A percentile compares a stretch with the other conserved stretches of the same genome.
These are phyloP conservation scores for Parachaetomium inaequale DNA, from an alignment of 495 filamentous ascomycete species.

Conservation along the genomic window DNA sequence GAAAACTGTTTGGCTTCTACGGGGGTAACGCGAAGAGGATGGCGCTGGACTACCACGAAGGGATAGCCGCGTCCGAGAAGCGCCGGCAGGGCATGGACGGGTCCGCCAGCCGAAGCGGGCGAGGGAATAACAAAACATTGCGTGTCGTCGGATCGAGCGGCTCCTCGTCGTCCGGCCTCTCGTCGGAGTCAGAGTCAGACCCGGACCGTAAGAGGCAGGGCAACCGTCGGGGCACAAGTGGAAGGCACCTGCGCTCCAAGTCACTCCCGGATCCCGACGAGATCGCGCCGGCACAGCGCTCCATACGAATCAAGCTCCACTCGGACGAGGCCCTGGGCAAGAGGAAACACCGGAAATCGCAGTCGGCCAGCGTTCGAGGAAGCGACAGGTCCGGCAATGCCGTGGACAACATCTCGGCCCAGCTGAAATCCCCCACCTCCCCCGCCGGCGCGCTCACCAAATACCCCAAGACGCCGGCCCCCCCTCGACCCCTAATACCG, in stretches of 20 bases:
- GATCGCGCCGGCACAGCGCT: slow-evolving; percentile 63
- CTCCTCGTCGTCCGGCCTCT: slow-evolving; percentile 57
- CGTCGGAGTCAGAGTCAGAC: slow-evolving; percentile 61
- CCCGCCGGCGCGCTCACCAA: slow-evolving; percentile 74
- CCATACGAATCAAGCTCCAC: slow-evolving; percentile 86
- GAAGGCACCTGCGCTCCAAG: slow-evolving; percentile 52
- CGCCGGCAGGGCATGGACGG: slow-evolving; percentile 9
- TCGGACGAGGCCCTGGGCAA: slow-evolving; percentile 69
- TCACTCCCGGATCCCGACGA: slow-evolving; percentile 54
- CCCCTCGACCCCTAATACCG: slow-evolving; percentile 85
- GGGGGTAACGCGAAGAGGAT: slow-evolving; percentile 37
- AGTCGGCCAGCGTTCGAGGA: slow-evolving; percentile 40
- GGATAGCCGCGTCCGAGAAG: slow-evolving; percentile 33
- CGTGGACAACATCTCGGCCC: slow-evolving; percentile 42
- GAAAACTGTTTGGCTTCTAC: slow-evolving; percentile 53
- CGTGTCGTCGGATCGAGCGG: slow-evolving; percentile 50
- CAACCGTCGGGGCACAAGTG: slow-evolving; percentile 24
- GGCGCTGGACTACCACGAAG: slow-evolving; percentile 37
- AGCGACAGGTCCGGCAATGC: not conserved
- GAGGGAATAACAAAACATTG: slow-evolving; percentile 30
- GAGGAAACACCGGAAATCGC: slow-evolving; percentile 56
- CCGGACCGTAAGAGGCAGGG: slow-evolving; percentile 22
- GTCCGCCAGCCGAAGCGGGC: slow-evolving; percentile 10
- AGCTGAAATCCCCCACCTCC: slow-evolving; percentile 87
- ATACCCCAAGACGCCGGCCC: slow-evolving; percentile 84